A percentile compares a stretch with the other conserved stretches of the same genome.
Evolutionary conservation across 108 stramenopile species (phyloP).

Genomic region (Fragilaria crotonensis): DNA sequence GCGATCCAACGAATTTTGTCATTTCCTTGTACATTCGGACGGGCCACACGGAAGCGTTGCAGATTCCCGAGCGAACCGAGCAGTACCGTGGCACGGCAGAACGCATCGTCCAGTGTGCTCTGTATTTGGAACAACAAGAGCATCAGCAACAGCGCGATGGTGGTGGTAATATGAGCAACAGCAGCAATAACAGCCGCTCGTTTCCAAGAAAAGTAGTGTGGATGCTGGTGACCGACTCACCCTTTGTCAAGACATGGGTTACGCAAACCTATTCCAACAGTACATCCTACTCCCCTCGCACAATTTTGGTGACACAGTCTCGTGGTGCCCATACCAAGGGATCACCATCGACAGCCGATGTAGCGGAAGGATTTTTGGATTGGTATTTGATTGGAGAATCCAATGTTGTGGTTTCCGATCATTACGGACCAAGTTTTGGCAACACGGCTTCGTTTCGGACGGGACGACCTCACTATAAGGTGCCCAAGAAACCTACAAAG

Average conservation of each 20-base stretch:
- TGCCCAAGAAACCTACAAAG: not conserved
- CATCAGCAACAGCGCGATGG: not conserved
- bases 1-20: conserved; percentile 6
- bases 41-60: conserved; percentile 2
- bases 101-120: conserved; percentile 7
- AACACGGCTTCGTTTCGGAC: conserved; percentile 3
- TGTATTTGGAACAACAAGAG: conserved; percentile 4
- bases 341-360: conserved; percentile 13
- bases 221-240: conserved; percentile 9
- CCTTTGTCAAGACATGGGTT: not conserved
- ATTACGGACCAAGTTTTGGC: not conserved
- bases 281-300: not conserved
- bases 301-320: conserved; percentile 6
- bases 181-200: no score
- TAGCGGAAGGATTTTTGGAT: conserved; percentile 19
- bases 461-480: not conserved
- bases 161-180: no score
- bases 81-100: not conserved
- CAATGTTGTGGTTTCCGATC: conserved; percentile 10
- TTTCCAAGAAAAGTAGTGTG: not conserved
- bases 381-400: conserved; percentile 28
- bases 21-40: conserved; percentile 16
- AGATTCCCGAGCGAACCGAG: not conserved
- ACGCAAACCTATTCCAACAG: not conserved
- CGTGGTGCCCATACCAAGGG: conserved; percentile 11